Evolutionary conservation across 2,329 filamentous ascomycete species (phyloP).

Genomic region (Amylocarpus encephaloides): DNA sequence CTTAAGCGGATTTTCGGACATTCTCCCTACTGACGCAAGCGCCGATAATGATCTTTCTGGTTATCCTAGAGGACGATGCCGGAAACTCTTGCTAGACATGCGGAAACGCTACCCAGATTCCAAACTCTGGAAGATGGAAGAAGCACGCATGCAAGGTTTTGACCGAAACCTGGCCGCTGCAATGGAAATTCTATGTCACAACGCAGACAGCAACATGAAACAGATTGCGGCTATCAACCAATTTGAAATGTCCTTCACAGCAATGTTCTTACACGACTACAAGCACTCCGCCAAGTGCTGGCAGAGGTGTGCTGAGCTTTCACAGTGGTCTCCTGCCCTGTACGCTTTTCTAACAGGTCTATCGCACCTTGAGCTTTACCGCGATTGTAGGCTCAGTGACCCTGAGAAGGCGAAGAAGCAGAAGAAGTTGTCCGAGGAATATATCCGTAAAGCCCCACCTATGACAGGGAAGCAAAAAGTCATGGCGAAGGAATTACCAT

Average conservation of each 20-base stretch:
- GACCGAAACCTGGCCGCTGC: slow-evolving; percentile 61
- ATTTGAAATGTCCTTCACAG: slow-evolving; percentile 76
- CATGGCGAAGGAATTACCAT: slow-evolving; percentile 82
- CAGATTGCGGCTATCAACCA: slow-evolving; percentile 80
- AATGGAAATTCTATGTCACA: slow-evolving; percentile 55
- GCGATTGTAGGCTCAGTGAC: slow-evolving; percentile 44
- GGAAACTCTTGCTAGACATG: slow-evolving; percentile 65
- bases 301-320: slow-evolving; percentile 66
- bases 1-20: slow-evolving; percentile 80
- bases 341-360: slow-evolving; percentile 85
- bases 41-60: slow-evolving; percentile 53
- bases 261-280: slow-evolving; percentile 76
- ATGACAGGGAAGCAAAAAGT: slow-evolving; percentile 81
- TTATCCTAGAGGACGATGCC: slow-evolving; percentile 65
- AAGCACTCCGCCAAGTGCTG: slow-evolving; percentile 68
- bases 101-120: slow-evolving; percentile 72
- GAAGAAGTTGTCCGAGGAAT: slow-evolving; percentile 60
- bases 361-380: slow-evolving; percentile 76
- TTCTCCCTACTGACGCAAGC: slow-evolving; percentile 60
- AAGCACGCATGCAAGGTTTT: slow-evolving; percentile 69
- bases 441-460: slow-evolving; percentile 64
- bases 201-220: slow-evolving; percentile 66
- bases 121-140: slow-evolving; percentile 80
- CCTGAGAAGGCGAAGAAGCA: slow-evolving; percentile 46
- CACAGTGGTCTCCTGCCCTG: slow-evolving; percentile 83